These are phyloP conservation scores for Diaporthe sp. DNA, from an alignment of 2,329 filamentous ascomycete species.

Conservation along the genomic window DNA sequence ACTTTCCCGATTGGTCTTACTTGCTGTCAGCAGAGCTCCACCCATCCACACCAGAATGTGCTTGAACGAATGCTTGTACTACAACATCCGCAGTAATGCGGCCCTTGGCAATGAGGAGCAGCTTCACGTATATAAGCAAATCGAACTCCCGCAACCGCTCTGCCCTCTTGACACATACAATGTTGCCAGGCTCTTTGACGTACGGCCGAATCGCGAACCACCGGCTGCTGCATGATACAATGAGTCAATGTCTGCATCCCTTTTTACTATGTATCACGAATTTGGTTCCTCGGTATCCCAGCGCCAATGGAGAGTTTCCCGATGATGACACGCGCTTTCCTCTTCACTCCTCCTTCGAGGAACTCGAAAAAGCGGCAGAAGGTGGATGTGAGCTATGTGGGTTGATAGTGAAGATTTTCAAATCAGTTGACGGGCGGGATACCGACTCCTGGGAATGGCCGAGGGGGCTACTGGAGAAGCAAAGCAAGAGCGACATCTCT, in stretches of 20 bases:
- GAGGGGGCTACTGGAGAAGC: not conserved
- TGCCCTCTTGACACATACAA: not conserved
- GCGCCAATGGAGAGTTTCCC: not conserved
- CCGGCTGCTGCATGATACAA: not conserved
- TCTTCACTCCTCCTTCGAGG: not conserved
- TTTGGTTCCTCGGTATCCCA: not conserved
- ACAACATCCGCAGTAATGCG: not conserved
- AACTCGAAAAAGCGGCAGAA: not conserved
- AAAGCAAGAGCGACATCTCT: not conserved
- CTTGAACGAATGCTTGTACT: not conserved
- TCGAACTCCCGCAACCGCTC: not conserved
- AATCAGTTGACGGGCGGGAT: not conserved
- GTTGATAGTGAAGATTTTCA: conserved; percentile 3
- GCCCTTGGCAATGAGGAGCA: not conserved
- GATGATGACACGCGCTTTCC: not conserved
- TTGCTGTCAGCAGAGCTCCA: not conserved
- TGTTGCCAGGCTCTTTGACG: not conserved
- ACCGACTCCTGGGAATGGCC: not conserved
- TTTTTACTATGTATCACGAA: not conserved
- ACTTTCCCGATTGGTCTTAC: not conserved
- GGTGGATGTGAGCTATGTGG: conserved; percentile 3
- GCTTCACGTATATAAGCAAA: not conserved
- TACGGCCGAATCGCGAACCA: not conserved
- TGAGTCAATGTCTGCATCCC: not conserved
- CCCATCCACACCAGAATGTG: not conserved